Percentiles rank a stretch among this genome's conserved stretches.
Conservation (phyloP, 768 basidiomycete species). For the Suillus paluster region DNA sequence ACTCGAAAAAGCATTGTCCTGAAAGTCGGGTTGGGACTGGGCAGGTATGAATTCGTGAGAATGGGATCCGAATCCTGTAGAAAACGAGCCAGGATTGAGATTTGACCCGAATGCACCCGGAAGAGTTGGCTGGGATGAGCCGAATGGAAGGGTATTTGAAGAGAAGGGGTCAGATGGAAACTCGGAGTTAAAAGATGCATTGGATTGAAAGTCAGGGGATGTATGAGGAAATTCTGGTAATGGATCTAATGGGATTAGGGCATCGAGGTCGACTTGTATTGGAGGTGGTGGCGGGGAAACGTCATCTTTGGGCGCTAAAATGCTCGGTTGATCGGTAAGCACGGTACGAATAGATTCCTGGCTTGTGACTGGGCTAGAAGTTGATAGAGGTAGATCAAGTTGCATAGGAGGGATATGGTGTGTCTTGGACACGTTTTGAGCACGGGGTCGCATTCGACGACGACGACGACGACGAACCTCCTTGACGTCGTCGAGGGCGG, state of each 20-base stretch:
- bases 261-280: conserved; percentile 25
- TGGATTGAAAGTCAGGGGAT: neutral
- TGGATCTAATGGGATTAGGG: conserved; percentile 32
- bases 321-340: conserved; percentile 9
- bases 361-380: neutral
- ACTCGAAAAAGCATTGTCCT: neutral
- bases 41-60: conserved; percentile 3
- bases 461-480: conserved; percentile 12
- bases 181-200: neutral
- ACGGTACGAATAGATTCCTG: neutral
- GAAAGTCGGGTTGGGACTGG: neutral
- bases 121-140: neutral
- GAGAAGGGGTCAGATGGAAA: neutral
- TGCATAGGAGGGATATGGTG: conserved; percentile 1
- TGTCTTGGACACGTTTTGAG: conserved; percentile 10
- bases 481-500: no score
- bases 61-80: neutral
- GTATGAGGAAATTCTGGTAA: conserved; percentile 13
- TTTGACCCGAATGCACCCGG: conserved; percentile 2
- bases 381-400: neutral
- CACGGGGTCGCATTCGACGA: conserved; percentile 3
- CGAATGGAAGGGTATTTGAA: neutral
- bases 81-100: neutral
- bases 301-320: conserved; percentile 15
- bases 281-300: conserved; percentile 3